A percentile compares a stretch with the other conserved stretches of the same genome.
Evolutionary conservation across 306 rosid genomes (phyloP).

Genomic region (Cicer cuneatum): DNA sequence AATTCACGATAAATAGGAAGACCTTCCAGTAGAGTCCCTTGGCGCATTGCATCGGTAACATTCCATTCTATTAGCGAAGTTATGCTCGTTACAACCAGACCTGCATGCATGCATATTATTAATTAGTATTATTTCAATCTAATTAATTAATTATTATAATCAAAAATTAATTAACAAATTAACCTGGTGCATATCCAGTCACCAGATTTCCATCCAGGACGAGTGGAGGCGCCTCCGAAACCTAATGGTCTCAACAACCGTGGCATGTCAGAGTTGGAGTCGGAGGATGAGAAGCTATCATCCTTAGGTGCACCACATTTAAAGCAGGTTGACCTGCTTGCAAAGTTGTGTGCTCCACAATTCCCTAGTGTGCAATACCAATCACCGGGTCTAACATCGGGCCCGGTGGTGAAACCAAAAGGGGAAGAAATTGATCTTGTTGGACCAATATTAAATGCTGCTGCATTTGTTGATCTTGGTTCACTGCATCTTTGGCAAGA

Average conservation of each 20-base stretch:
- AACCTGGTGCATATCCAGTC: constrained; percentile 93
- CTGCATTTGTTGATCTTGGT: constrained; percentile 31
- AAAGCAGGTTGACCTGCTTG: constrained; percentile 92
- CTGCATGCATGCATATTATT: constrained; percentile 46
- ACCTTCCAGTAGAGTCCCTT: constrained; percentile 64
- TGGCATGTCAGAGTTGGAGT: constrained; percentile 54
- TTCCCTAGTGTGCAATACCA: constrained; percentile 82
- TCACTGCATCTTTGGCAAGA: constrained; percentile 85
- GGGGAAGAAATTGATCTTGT: constrained; percentile 53
- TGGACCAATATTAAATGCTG: constrained; percentile 51
- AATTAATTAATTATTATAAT: no score
- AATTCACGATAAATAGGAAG: constrained; percentile 67
- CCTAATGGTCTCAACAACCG: constrained; percentile 57
- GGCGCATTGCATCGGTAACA: constrained; percentile 88
- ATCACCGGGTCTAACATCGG: constrained; percentile 90
- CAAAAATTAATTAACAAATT: not conserved
- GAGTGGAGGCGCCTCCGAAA: constrained; percentile 57
- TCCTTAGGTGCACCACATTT: constrained; percentile 89
- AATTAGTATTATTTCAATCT: no score
- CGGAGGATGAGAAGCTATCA: constrained; percentile 51
- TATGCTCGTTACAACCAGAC: constrained; percentile 90
- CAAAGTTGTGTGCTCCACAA: constrained; percentile 93
- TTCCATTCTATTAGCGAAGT: constrained; percentile 83
- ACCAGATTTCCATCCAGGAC: constrained; percentile 89
- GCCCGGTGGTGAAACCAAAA: constrained; percentile 75